Evolutionary conservation across 1,284 basidiomycete genomes (phyloP).

Genomic region (Agroathelia rolfsii): DNA sequence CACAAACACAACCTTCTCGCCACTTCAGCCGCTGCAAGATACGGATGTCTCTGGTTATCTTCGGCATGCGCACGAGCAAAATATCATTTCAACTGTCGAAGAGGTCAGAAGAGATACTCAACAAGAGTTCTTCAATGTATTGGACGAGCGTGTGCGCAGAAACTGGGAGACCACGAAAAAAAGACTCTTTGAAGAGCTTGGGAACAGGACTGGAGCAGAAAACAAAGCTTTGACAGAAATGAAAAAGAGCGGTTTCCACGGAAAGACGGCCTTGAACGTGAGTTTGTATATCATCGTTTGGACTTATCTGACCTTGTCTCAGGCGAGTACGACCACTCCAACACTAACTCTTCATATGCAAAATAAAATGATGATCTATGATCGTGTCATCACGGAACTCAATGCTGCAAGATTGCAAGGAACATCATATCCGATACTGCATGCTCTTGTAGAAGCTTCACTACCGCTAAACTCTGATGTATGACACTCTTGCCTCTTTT

Average conservation of each 20-base stretch:
- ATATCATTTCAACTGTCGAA: slow-evolving; percentile 88
- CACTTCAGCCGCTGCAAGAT: slow-evolving; percentile 81
- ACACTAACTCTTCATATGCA: slow-evolving; percentile 71
- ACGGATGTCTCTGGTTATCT: slow-evolving; percentile 86
- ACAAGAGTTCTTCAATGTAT: slow-evolving; percentile 72
- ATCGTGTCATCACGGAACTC: slow-evolving; percentile 65
- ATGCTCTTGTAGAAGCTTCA: slow-evolving; percentile 58
- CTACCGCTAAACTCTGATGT: slow-evolving; percentile 47
- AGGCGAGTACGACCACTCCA: slow-evolving; percentile 44
- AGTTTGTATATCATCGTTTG: slow-evolving; percentile 16
- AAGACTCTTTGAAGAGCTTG: slow-evolving; percentile 84
- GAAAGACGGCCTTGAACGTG: slow-evolving; percentile 47
- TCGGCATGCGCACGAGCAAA: slow-evolving; percentile 88
- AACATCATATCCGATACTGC: slow-evolving; percentile 66
- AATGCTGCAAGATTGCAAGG: slow-evolving; percentile 66
- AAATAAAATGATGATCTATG: slow-evolving; percentile 93
- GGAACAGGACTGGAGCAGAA: slow-evolving; percentile 47
- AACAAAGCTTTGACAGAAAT: slow-evolving; percentile 44
- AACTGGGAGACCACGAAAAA: slow-evolving; percentile 91
- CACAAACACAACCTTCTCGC: slow-evolving; percentile 79
- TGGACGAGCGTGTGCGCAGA: slow-evolving; percentile 66
- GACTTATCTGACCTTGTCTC: slow-evolving; percentile 5
- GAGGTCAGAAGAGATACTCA: slow-evolving; percentile 81
- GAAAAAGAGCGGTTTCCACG: slow-evolving; percentile 51
- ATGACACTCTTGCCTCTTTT: slow-evolving; percentile 16